Base-by-base conservation (phyloP, 805 yeast species). In the Pichia cabralensis region DNA sequence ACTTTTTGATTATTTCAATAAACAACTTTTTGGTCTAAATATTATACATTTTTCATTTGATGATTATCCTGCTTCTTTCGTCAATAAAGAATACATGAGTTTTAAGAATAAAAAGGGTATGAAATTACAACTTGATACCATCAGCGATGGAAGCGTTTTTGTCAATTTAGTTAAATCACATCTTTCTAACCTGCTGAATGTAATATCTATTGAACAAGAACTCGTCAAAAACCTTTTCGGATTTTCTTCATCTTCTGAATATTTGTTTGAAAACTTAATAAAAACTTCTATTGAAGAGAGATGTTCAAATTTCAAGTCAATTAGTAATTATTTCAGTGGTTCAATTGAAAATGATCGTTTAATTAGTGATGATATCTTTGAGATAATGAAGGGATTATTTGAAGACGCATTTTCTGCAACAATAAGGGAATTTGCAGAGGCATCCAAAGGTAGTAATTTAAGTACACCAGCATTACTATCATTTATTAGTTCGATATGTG, bases 171-270 rank as follows among this genome's bases (percentile, higher is more conserved):
- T 52, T 18, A 35, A 39, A 8, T 30, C 25, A 6, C 45, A 30
- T 26, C 42, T 41, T 28, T 38, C 39, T 4, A 39, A 40, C 12
- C 9, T 31, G 5, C n/a, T 38, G 8, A 35, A 38, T 20, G 39
- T 47, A 5, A 28, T 47, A 8, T 34, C 48, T 3, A 30, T 56
- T n/a, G 74, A 72, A 39, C 79, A 73, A 46, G 67, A 66, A 41
- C 64, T 72, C 26, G 41, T 69, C 5, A 62, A 60, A 18, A 53
- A 49, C 8, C 58, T 75, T 8, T 54, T 46, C 67, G 71, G 56
- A 65, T 62, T 46, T 33, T 68, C 55, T 5, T 65, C 75, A 1
- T 58, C 69, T 1, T 42, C 49, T 8, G 53, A 49, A 3, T 46
- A 45, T 13, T 40, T 50, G 8, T 69, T 76, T 36, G 60, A 59